These are phyloP conservation scores for Trichoderma virens DNA, from an alignment of 495 filamentous ascomycete genomes.

Conservation along the genomic window DNA sequence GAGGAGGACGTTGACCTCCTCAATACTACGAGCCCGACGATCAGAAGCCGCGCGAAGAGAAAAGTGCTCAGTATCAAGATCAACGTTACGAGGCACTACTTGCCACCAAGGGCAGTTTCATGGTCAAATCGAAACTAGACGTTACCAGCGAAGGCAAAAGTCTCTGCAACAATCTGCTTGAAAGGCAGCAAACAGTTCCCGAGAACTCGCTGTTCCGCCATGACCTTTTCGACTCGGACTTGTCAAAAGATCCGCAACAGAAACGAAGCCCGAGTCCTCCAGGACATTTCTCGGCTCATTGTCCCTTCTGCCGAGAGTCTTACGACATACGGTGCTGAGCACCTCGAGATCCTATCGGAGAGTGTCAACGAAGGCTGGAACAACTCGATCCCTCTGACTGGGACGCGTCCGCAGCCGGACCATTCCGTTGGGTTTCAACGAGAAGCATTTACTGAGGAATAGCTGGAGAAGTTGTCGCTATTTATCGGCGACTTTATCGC, in stretches of 20 bases:
- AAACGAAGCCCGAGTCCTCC: conserved; percentile 31
- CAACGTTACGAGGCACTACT: conserved; percentile 27
- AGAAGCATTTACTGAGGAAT: conserved; percentile 32
- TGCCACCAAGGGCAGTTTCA: conserved; percentile 32
- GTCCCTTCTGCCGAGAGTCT: conserved; percentile 29
- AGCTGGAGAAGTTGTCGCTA: conserved; percentile 31
- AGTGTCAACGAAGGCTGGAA: conserved; percentile 38
- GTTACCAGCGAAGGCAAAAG: no score
- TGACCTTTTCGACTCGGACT: not conserved
- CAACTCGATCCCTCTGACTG: conserved; percentile 24
- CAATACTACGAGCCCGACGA: conserved; percentile 22
- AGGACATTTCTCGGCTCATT: conserved; percentile 32
- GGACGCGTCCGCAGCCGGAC: conserved; percentile 33
- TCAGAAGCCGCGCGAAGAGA: conserved; percentile 32
- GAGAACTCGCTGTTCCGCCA: no score
- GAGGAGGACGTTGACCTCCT: no score
- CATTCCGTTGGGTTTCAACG: conserved; percentile 34
- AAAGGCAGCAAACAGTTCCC: no score
- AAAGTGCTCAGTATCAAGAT: conserved; percentile 33
- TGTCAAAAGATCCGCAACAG: conserved; percentile 24
- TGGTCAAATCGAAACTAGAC: conserved; percentile 14
- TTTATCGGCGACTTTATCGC: conserved; percentile 21
- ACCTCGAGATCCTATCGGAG: conserved; percentile 30
- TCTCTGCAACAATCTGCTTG: no score
- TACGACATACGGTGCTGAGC: conserved; percentile 20